These are phyloP conservation scores for Colletotrichum cuscutae DNA, from an alignment of 2,329 filamentous ascomycete species.

Conservation along the genomic window DNA sequence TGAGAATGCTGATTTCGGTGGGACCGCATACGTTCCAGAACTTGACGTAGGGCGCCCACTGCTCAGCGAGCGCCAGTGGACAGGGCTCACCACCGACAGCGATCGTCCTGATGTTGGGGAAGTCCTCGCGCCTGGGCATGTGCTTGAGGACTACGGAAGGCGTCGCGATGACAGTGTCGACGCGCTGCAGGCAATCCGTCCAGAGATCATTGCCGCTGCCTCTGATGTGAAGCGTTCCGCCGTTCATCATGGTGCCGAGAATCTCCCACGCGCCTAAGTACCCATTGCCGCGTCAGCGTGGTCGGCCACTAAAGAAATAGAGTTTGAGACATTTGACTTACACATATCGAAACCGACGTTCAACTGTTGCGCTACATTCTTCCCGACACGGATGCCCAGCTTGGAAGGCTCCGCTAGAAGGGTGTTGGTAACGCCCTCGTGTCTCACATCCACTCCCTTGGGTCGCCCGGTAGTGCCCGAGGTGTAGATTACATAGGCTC, in stretches of 20 bases:
- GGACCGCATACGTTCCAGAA: conserved; percentile 70
- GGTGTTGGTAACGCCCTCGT: conserved; percentile 43
- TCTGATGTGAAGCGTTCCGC: conserved; percentile 36
- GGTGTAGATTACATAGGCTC: conserved; percentile 64
- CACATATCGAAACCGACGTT: conserved; percentile 72
- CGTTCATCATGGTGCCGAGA: conserved; percentile 48
- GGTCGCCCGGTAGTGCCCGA: conserved; percentile 68
- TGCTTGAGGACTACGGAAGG: conserved; percentile 36
- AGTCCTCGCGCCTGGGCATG: conserved; percentile 32
- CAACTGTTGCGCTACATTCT: conserved; percentile 64
- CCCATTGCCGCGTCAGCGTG: conserved; percentile 4
- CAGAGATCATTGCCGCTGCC: conserved; percentile 36
- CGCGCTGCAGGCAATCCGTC: conserved; percentile 33
- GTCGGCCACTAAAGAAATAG: neutral
- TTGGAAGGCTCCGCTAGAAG: conserved; percentile 39
- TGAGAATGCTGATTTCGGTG: conserved; percentile 69
- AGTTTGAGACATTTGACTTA: conserved; percentile 45
- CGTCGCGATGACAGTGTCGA: conserved; percentile 37
- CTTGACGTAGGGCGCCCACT: conserved; percentile 60
- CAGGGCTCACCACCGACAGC: conserved; percentile 36
- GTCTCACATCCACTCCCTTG: conserved; percentile 68
- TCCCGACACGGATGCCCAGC: conserved; percentile 60
- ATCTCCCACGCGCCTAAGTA: conserved; percentile 67
- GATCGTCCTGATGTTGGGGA: conserved; percentile 34
- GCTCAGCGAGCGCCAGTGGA: conserved; percentile 57